phyloP scores from a whole-genome alignment of 108 stramenopile genomes.

The Pinguiococcus pyrenoidosus region DNA sequence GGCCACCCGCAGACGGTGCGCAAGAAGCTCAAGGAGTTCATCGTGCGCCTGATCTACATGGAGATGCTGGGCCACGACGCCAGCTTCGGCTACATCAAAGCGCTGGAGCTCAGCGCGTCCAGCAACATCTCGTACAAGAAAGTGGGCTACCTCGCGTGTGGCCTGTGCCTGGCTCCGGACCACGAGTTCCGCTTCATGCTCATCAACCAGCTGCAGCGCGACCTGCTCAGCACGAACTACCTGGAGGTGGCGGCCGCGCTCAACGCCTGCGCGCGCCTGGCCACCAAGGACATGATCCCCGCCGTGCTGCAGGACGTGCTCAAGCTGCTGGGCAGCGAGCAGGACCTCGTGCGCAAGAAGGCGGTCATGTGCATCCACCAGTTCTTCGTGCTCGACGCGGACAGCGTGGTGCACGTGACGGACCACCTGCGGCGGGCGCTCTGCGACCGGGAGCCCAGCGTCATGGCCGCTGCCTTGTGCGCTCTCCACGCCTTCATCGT shows the following conservation, averaged over 20 bases:
- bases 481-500: conserved; percentile 68
- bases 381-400: conserved; percentile 71
- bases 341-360: conserved; percentile 32
- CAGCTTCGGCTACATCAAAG: conserved; percentile 87
- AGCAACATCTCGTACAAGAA: conserved; percentile 74
- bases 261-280: conserved; percentile 59
- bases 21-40: conserved; percentile 86
- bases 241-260: conserved; percentile 81
- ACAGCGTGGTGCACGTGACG: conserved; percentile 53
- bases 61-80: conserved; percentile 99
- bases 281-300: conserved; percentile 87
- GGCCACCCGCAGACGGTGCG: neutral
- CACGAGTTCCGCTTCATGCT: conserved; percentile 99
- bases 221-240: conserved; percentile 70
- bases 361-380: conserved; percentile 79
- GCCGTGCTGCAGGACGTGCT: conserved; percentile 36
- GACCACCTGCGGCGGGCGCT: conserved; percentile 73
- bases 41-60: conserved; percentile 89
- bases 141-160: conserved; percentile 79
- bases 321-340: conserved; percentile 33
- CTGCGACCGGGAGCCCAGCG: conserved; percentile 89
- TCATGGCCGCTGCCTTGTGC: conserved; percentile 85
- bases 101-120: conserved; percentile 86
- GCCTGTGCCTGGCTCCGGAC: conserved; percentile 74
- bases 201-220: conserved; percentile 95